A percentile compares a stretch with the other conserved stretches of the same genome.
Evolutionary conservation across 208 protist species (phyloP).

Genomic region (Leishmania gerbilli): DNA sequence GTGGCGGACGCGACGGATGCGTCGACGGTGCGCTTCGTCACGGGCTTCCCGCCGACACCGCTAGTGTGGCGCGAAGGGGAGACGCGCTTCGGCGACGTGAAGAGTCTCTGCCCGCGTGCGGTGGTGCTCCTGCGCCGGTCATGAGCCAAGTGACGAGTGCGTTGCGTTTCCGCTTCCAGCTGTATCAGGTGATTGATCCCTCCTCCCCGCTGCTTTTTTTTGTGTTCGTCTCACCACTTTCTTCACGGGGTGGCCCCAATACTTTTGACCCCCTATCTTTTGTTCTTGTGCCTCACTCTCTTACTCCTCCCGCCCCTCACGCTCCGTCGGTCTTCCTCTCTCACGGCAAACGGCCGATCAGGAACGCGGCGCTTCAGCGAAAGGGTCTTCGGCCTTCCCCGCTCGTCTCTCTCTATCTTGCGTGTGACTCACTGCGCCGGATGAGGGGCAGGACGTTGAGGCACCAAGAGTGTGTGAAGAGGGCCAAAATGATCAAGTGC

Average conservation of each 20-base stretch:
- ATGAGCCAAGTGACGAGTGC: background rate
- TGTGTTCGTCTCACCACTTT: background rate
- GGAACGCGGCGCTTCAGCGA: background rate
- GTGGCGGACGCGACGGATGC: slow-evolving; percentile 33
- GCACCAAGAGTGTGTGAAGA: background rate
- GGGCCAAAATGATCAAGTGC: background rate
- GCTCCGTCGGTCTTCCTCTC: background rate
- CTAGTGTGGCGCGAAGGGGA: slow-evolving; percentile 40
- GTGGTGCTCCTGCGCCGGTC: slow-evolving; percentile 64
- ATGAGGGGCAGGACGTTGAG: background rate
- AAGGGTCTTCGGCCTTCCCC: background rate
- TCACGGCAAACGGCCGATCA: background rate
- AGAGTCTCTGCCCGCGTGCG: slow-evolving; percentile 56
- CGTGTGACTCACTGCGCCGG: background rate
- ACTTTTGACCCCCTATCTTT: background rate
- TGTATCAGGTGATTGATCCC: background rate
- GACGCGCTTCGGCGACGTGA: slow-evolving; percentile 57
- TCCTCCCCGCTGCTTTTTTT: background rate
- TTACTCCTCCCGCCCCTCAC: background rate
- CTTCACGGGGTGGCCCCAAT: background rate
- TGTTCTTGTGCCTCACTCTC: background rate
- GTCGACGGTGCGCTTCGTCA: slow-evolving; percentile 55
- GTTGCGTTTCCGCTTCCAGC: background rate
- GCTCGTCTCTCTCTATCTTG: background rate
- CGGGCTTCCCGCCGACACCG: slow-evolving; percentile 66